These are phyloP conservation scores for Berkeleyomyces basicola DNA, from an alignment of 2,329 filamentous ascomycete species.

Conservation along the genomic window DNA sequence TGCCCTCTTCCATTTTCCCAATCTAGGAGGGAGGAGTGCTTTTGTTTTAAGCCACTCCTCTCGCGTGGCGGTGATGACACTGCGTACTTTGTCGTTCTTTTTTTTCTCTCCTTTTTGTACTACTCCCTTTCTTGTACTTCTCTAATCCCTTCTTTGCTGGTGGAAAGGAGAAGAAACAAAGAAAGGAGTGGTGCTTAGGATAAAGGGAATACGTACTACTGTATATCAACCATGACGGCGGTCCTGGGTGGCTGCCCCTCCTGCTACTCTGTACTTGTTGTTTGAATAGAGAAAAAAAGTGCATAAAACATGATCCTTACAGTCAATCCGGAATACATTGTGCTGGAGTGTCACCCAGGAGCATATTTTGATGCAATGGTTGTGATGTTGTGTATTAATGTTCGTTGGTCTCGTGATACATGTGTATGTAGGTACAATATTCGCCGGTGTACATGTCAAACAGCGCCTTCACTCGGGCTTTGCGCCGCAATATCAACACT, in stretches of 20 bases:
- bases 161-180: background rate
- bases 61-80: too few species aligned
- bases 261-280: background rate
- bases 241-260: background rate
- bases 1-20: too few species aligned
- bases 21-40: too few species aligned
- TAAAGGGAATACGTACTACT: background rate
- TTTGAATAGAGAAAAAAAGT: background rate
- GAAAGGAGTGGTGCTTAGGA: too few species aligned
- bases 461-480: background rate
- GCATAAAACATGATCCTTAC: background rate
- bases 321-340: too few species aligned
- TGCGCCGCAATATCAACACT: background rate
- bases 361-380: background rate
- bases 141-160: background rate
- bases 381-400: background rate
- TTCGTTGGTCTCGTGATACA: conserved; percentile 1
- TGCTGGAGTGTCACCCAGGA: too few species aligned
- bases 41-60: too few species aligned
- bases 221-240: conserved; percentile 10
- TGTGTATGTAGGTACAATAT: background rate
- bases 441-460: too few species aligned
- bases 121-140: background rate
- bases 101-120: background rate
- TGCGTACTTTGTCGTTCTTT: background rate